Base-by-base conservation (phyloP, 2,329 filamentous ascomycete genomes). In the Fusarium abutilonis region DNA sequence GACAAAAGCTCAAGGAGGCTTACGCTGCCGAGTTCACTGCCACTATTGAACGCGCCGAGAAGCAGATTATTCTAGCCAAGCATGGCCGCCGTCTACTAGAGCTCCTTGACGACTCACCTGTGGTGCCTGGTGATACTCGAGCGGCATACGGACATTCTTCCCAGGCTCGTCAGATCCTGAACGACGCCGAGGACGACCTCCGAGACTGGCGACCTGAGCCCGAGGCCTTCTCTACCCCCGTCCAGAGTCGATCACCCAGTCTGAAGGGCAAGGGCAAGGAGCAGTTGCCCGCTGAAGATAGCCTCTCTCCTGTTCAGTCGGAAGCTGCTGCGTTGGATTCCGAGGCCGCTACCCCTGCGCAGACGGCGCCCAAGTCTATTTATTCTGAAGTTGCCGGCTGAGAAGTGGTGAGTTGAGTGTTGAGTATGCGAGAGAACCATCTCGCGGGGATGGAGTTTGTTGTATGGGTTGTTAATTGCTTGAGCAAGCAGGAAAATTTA, bases 1-100 rank as follows among this genome's bases (percentile, higher is more conserved):
- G 95, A 55, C 91, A 95, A 77, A 98, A 97, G 79, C 84, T 99
- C 78, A 97, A 96, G 79, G 92, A 97, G 77, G 92, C 95, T 21
- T 98, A 94, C 74, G 91, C 93, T 66, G 77, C 91, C 58, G 93
- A 98, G 75, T 91, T 97, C 64, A 86, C 90, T 14, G 93, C 93
- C 56, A 91, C 93, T 17, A 96, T 99, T 69, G 95, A 99, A 81
- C 90, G 94, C 29, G 93, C 93, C 21, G 95, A 98, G 81, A 98
- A 98, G 80, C 95, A 99, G 75, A 91, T 94, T 70, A 91, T 99
- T 58, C 85, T 99, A 14, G 94, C 95, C 54, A 91, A 91, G 71
- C 93, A 98, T 74, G 94, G 93, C 17, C 90, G 92, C 51, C 88
- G 92, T 39, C 85, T 99, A 32, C 77, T 99, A 52, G 88, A 90